These are phyloP conservation scores for Theileria annulata DNA, from an alignment of 169 alveolate species.

Conservation along the genomic window DNA sequence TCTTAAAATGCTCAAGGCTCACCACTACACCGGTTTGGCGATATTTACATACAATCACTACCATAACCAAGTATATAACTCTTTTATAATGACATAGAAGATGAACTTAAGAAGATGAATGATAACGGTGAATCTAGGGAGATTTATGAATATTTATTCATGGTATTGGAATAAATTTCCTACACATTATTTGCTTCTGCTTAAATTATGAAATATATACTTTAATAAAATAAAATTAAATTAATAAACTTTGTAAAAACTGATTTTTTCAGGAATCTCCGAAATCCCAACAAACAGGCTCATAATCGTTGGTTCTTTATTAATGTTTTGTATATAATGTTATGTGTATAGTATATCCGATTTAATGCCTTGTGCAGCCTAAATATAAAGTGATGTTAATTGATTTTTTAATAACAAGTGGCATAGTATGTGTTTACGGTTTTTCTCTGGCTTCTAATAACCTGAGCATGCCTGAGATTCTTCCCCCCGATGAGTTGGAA, in stretches of 20 bases:
- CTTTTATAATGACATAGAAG: background rate
- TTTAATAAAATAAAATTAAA: too few relatives aligned
- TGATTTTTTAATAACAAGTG: constrained; percentile 1
- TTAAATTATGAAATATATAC: too few relatives aligned
- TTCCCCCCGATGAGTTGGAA: background rate
- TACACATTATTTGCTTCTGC: background rate
- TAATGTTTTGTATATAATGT: background rate
- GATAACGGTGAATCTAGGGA: constrained; percentile 14
- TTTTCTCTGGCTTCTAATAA: constrained; percentile 5
- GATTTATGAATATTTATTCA: constrained; percentile 6
- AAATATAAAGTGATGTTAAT: background rate
- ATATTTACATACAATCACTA: background rate
- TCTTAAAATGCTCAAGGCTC: constrained; percentile 30
- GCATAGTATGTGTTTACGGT: background rate
- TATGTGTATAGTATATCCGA: background rate
- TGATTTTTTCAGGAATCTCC: constrained; percentile 9
- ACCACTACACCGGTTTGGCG: constrained; percentile 26
- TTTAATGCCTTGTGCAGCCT: background rate
- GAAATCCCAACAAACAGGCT: background rate
- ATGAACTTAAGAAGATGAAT: constrained; percentile 16
- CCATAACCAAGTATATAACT: background rate
- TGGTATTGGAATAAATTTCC: background rate
- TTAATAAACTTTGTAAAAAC: background rate
- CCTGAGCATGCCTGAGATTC: background rate
- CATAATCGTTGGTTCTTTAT: background rate